A percentile compares a stretch with the other conserved stretches of the same genome.
These are phyloP conservation scores for Cairneyella variabilis DNA, from an alignment of 495 filamentous ascomycete genomes.

Conservation along the genomic window DNA sequence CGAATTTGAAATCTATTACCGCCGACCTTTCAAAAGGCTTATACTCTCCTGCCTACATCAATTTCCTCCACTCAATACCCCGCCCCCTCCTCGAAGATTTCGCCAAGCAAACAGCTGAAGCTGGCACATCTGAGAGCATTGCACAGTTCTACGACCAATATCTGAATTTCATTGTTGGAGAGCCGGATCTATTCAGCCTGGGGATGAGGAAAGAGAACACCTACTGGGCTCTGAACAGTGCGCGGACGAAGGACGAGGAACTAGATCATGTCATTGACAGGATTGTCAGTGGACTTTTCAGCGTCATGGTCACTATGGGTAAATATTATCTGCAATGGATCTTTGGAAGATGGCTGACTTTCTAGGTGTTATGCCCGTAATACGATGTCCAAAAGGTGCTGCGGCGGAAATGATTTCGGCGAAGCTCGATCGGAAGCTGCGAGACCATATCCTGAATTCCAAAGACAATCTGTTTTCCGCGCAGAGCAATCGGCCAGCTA, in stretches of 20 bases:
- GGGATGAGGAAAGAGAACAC: constrained; percentile 79
- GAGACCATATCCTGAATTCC: constrained; percentile 95
- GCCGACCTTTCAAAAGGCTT: constrained; percentile 79
- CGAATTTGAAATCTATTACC: constrained; percentile 81
- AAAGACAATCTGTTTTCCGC: constrained; percentile 89
- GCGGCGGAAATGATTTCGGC: constrained; percentile 92
- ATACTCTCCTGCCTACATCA: constrained; percentile 93
- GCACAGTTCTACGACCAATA: constrained; percentile 96
- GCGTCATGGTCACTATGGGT: constrained; percentile 95
- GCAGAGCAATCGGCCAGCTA: constrained; percentile 41
- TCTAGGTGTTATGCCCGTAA: constrained; percentile 74
- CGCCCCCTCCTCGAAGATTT: constrained; percentile 94
- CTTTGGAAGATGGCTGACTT: constrained; percentile 38
- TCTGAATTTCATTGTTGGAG: constrained; percentile 93
- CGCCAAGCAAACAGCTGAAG: constrained; percentile 77
- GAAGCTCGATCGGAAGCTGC: constrained; percentile 90
- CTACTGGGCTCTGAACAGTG: constrained; percentile 94
- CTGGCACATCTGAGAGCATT: constrained; percentile 81
- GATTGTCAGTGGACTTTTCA: constrained; percentile 92
- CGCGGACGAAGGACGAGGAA: constrained; percentile 83
- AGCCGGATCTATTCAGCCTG: constrained; percentile 93
- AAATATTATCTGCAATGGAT: constrained; percentile 1
- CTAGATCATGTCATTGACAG: constrained; percentile 82
- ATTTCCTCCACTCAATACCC: constrained; percentile 94
- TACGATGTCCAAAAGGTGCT: constrained; percentile 84